phyloP scores from a whole-genome alignment of 352 stramenopile species.

The Pythium monospermum region DNA sequence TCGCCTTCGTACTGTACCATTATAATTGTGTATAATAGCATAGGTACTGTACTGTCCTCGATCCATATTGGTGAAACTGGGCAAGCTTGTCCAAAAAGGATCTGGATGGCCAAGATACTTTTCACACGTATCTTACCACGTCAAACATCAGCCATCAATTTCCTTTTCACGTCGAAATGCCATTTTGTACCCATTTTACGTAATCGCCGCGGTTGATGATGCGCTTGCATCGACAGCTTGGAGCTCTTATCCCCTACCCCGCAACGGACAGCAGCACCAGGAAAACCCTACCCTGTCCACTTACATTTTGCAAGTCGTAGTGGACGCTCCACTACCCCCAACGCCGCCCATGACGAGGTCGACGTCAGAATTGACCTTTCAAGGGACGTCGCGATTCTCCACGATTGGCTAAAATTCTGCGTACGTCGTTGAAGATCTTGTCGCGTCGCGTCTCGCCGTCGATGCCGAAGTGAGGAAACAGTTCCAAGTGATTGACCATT shows the following conservation, averaged over 20 bases:
- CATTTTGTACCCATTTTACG: conserved; percentile 11
- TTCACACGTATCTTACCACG: no score
- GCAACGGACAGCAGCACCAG: background rate
- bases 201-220: background rate
- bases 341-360: conserved; percentile 10
- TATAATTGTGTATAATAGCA: no score
- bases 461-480: conserved; percentile 20
- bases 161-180: no score
- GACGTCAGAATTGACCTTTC: conserved; percentile 19
- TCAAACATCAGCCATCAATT: no score
- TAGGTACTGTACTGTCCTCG: no score
- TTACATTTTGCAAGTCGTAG: conserved; percentile 8
- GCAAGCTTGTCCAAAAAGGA: no score
- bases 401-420: conserved; percentile 18
- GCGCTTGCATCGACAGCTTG: conserved; percentile 13
- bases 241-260: conserved; percentile 4
- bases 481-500: no score
- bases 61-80: no score
- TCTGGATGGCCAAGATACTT: no score
- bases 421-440: conserved; percentile 21
- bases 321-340: background rate
- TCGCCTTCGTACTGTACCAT: no score
- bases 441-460: conserved; percentile 10
- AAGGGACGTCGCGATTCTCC: background rate
- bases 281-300: conserved; percentile 5